These are phyloP conservation scores for Rhizophagus sp. DNA, from an alignment of 192 early-diverging fungal genomes.

Conservation along the genomic window DNA sequence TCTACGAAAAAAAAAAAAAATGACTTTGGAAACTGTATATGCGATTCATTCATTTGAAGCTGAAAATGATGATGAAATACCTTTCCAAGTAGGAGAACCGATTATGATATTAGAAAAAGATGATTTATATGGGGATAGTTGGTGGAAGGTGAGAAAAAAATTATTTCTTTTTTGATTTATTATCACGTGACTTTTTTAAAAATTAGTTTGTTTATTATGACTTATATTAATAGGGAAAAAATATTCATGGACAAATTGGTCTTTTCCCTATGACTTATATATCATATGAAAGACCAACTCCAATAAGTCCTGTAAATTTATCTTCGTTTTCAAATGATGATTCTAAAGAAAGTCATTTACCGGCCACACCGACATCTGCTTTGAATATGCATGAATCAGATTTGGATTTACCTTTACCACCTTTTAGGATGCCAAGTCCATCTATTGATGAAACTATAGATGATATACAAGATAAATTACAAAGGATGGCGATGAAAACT, in stretches of 20 bases:
- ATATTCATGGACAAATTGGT: constrained; percentile 61
- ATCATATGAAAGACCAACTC: constrained; percentile 35
- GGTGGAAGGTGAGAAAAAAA: constrained; percentile 66
- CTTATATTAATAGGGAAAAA: constrained; percentile 54
- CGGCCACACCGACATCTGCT: not conserved
- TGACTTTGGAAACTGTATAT: constrained; percentile 46
- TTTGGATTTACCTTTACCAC: not conserved
- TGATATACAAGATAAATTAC: constrained; percentile 21
- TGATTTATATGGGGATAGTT: constrained; percentile 70
- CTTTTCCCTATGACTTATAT: constrained; percentile 75
- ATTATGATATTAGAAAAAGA: constrained; percentile 71
- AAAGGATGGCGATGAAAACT: not conserved
- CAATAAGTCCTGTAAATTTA: not conserved
- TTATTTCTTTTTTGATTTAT: not conserved
- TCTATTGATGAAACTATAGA: constrained; percentile 8
- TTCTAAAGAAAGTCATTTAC: not conserved
- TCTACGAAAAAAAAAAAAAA: not conserved
- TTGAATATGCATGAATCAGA: not conserved
- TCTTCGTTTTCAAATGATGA: not conserved
- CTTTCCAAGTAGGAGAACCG: constrained; percentile 63
- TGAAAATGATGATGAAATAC: constrained; percentile 73
- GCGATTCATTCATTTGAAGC: constrained; percentile 62
- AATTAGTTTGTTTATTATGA: not conserved
- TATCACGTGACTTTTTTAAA: not conserved
- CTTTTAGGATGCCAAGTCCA: constrained; percentile 17